phyloP scores from a whole-genome alignment of 805 yeast genomes.

The Metschnikowia similis region DNA sequence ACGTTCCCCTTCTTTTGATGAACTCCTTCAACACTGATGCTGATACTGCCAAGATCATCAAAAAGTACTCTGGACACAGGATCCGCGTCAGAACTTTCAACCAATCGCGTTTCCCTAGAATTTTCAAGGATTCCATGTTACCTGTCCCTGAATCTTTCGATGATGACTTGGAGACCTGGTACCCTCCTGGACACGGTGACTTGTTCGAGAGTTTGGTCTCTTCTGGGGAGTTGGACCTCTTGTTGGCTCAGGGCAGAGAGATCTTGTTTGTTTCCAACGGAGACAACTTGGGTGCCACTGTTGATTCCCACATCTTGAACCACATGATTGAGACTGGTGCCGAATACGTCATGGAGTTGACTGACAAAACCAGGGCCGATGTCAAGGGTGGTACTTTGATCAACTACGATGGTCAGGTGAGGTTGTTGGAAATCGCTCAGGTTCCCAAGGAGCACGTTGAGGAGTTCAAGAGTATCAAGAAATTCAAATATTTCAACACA shows the following conservation, averaged over 20 bases:
- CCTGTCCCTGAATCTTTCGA: slow-evolving; percentile 82
- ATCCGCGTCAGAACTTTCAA: slow-evolving; percentile 92
- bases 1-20: slow-evolving; percentile 95
- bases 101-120: slow-evolving; percentile 97
- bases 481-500: slow-evolving; percentile 97
- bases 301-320: slow-evolving; percentile 81
- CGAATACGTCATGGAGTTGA: slow-evolving; percentile 96
- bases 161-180: slow-evolving; percentile 85
- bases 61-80: slow-evolving; percentile 95
- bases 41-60: slow-evolving; percentile 91
- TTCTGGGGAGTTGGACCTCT: slow-evolving; percentile 87
- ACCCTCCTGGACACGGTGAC: slow-evolving; percentile 99
- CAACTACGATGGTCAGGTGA: slow-evolving; percentile 90
- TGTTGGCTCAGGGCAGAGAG: slow-evolving; percentile 92
- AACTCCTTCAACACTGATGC: slow-evolving; percentile 97
- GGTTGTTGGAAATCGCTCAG: slow-evolving; percentile 94
- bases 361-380: slow-evolving; percentile 98
- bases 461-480: slow-evolving; percentile 96
- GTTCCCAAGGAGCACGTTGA: slow-evolving; percentile 98
- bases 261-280: slow-evolving; percentile 94
- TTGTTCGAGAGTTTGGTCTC: slow-evolving; percentile 84
- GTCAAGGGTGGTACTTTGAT: slow-evolving; percentile 99
- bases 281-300: slow-evolving; percentile 98
- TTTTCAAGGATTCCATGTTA: slow-evolving; percentile 88
- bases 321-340: slow-evolving; percentile 91